Percentiles rank a stretch among this genome's conserved stretches.
These are phyloP conservation scores for Tetrahymena thermophila DNA, from an alignment of 73 alveolate genomes.

Conservation along the genomic window DNA sequence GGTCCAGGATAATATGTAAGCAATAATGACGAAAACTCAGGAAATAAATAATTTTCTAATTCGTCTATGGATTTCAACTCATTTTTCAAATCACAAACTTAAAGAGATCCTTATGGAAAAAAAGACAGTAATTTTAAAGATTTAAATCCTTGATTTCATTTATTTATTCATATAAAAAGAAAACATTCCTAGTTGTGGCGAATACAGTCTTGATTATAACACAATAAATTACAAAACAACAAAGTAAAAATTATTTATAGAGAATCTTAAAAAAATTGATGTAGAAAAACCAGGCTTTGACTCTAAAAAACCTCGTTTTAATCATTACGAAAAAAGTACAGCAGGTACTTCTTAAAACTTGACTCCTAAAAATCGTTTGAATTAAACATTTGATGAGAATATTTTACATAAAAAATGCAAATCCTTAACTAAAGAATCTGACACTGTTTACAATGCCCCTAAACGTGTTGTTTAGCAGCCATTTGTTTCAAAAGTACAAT, in stretches of 20 bases:
- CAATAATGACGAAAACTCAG: neutral
- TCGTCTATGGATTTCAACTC: neutral
- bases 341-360: neutral
- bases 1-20: neutral
- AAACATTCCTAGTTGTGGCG: neutral
- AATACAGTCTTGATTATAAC: neutral
- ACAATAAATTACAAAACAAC: neutral
- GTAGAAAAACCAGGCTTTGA: neutral
- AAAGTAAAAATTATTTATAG: neutral
- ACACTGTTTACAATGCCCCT: neutral
- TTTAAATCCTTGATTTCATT: neutral
- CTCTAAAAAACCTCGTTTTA: neutral
- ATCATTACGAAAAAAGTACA: neutral
- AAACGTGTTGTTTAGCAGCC: neutral
- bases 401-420: neutral
- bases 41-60: neutral
- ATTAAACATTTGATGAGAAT: neutral
- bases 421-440: neutral
- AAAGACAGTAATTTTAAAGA: neutral
- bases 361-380: neutral
- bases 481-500: neutral
- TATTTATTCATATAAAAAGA: neutral
- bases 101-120: neutral
- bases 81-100: neutral
- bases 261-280: neutral